Evolutionary conservation across 148 eudicot species (phyloP).

Genomic region (Dysphania ambrosioides): DNA sequence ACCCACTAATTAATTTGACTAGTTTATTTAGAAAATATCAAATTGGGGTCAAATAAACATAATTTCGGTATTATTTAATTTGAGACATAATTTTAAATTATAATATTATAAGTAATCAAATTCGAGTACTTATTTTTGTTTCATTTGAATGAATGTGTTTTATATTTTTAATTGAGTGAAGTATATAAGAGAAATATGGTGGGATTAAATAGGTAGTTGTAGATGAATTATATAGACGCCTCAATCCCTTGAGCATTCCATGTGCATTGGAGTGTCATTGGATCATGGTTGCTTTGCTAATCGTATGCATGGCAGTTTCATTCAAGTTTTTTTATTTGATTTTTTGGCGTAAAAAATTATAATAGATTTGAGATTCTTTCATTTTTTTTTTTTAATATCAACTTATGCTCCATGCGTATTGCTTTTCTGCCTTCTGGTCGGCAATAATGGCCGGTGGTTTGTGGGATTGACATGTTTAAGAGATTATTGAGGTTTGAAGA

Average conservation of each 20-base stretch:
- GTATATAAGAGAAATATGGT: no score
- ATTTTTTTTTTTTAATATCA: neutral
- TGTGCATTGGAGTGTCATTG: slow-evolving; percentile 19
- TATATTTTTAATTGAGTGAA: no score
- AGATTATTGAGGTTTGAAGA: neutral
- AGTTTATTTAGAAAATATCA: neutral
- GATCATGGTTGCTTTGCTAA: slow-evolving; percentile 22
- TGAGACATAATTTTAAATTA: neutral
- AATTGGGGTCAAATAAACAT: slow-evolving; percentile 6
- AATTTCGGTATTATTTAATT: slow-evolving; percentile 27
- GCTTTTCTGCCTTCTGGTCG: slow-evolving; percentile 23
- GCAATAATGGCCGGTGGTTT: slow-evolving; percentile 16
- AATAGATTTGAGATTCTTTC: slow-evolving; percentile 1
- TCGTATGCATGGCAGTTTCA: slow-evolving; percentile 12
- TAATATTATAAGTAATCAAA: neutral
- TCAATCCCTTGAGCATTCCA: slow-evolving; percentile 14
- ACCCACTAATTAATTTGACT: slow-evolving; percentile 13
- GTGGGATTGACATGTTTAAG: slow-evolving; percentile 9
- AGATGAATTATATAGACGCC: neutral
- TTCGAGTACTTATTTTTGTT: no score
- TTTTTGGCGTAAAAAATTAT: neutral
- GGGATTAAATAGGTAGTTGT: no score
- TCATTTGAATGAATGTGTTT: no score
- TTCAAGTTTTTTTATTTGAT: slow-evolving; percentile 8
- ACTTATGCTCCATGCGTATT: slow-evolving; percentile 5